Evolutionary conservation across 768 basidiomycete genomes (phyloP), one percentile per base, ranked within the genome.

Genomic region (Lyophyllum shimeji): DNA sequence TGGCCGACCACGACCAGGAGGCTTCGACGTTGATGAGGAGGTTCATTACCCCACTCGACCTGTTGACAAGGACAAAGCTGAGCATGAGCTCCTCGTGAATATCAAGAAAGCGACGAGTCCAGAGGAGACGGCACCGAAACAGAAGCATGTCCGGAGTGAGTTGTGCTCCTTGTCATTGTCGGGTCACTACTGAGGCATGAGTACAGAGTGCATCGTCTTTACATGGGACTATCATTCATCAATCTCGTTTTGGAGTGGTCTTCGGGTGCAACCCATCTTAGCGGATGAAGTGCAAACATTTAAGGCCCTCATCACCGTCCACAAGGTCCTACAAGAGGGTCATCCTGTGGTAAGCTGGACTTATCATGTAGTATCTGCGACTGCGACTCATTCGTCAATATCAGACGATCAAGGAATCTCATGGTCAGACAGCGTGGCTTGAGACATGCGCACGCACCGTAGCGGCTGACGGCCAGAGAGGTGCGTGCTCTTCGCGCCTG

Each of bases 201-300:
- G 50, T 59, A 9, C 70, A 98, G 96, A 98, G 77, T 93, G 91
- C 65, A 98, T 99, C 69, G 93, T 98, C 23, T 99, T 95, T 72
- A 98, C 97, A 7, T 98, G 95, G 95, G 97, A 99, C 71, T 98
- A 98, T 67, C 95, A 98, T 66, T 91, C 95, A 18, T 98, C 95
- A 33, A 87, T 93, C 63, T 95, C 95, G 6, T 98, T 98, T 70
- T 99, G 97, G 97, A 94, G 93, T 63, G 94, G 93, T 25, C 80
- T 99, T 7, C 83, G 97, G 27, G 97, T 98, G 1, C 96, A 98
- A 60, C 97, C 97, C 40, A 97, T 99, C 64, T 76, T 99, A 24
- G 85, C 95, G 3, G 97, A 99, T 71, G 97, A 99, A 76, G 85
- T 98, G 0, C 95, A 97, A 74, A 96, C 97, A 0, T 99, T 98